These are phyloP conservation scores for Fonsecaea monophora DNA, from an alignment of 2,329 filamentous ascomycete species.

Conservation along the genomic window DNA sequence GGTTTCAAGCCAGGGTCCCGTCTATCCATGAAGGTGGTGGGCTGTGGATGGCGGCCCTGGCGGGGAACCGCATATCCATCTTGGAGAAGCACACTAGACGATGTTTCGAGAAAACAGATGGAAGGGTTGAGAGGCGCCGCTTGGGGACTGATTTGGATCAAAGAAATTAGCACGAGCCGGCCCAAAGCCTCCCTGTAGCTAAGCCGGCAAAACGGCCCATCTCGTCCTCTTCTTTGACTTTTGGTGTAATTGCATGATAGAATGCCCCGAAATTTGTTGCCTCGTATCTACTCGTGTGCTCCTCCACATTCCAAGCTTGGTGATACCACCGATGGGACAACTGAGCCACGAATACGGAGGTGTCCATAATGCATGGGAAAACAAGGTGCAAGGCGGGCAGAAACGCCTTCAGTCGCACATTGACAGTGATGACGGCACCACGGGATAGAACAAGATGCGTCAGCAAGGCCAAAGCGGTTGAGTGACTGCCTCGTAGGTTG, in stretches of 20 bases:
- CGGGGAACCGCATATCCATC: slow-evolving; percentile 7
- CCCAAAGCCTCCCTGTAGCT: not conserved
- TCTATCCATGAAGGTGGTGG: slow-evolving; percentile 2
- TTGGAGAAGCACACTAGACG: slow-evolving; percentile 1
- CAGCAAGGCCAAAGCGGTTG: not conserved
- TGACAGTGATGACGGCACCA: not conserved
- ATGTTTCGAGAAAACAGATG: slow-evolving; percentile 7
- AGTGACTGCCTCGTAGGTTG: not conserved
- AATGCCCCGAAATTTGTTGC: slow-evolving; percentile 1
- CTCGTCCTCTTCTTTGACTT: not conserved
- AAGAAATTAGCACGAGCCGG: not conserved
- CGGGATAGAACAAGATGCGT: not conserved
- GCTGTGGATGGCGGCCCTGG: slow-evolving; percentile 2
- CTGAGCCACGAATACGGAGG: not conserved
- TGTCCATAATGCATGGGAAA: not conserved
- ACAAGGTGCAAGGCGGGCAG: not conserved
- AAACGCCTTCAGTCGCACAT: not conserved
- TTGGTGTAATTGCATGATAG: not conserved
- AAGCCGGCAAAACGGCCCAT: not conserved
- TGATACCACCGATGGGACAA: not conserved
- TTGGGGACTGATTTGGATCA: not conserved
- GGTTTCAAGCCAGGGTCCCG: slow-evolving; percentile 1
- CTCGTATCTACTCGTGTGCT: not conserved
- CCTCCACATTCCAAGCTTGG: not conserved
- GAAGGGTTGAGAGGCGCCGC: not conserved